Evolutionary conservation across 1,139 yeast genomes (phyloP).

Genomic region (Candida sp.): DNA sequence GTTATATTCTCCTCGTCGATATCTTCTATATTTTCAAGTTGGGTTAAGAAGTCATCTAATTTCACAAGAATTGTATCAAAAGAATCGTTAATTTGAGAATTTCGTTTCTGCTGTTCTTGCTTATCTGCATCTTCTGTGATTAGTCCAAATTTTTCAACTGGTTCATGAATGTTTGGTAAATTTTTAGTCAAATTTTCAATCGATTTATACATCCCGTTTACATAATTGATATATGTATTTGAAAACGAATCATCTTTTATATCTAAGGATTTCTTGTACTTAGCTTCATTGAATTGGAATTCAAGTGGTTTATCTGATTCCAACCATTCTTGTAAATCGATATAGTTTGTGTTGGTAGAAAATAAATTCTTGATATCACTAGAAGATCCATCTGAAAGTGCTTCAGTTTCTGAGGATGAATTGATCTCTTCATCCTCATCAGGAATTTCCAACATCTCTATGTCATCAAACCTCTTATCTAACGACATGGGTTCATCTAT

Average conservation of each 20-base stretch:
- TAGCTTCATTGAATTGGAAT: conserved; percentile 26
- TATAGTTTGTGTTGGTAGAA: conserved; percentile 10
- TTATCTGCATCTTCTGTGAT: conserved; percentile 16
- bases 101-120: conserved; percentile 8
- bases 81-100: conserved; percentile 22
- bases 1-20: conserved; percentile 13
- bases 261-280: conserved; percentile 23
- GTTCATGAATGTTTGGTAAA: conserved; percentile 11
- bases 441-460: conserved; percentile 46
- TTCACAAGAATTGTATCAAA: conserved; percentile 23
- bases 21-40: conserved; percentile 13
- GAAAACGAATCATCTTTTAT: conserved; percentile 15
- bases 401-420: conserved; percentile 30
- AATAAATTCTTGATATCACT: conserved; percentile 7
- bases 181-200: conserved; percentile 26
- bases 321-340: conserved; percentile 38
- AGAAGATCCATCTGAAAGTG: conserved; percentile 20
- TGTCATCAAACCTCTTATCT: conserved; percentile 30
- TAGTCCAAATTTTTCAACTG: conserved; percentile 31
- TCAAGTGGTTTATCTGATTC: conserved; percentile 20
- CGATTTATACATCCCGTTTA: conserved; percentile 30
- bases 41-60: conserved; percentile 16
- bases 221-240: conserved; percentile 21
- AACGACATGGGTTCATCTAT: conserved; percentile 2
- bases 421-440: conserved; percentile 23